Percentiles rank a stretch among this genome's conserved stretches.
These are phyloP conservation scores for Calonectria hawksworthii DNA, from an alignment of 2,329 filamentous ascomycete species.

Conservation along the genomic window DNA sequence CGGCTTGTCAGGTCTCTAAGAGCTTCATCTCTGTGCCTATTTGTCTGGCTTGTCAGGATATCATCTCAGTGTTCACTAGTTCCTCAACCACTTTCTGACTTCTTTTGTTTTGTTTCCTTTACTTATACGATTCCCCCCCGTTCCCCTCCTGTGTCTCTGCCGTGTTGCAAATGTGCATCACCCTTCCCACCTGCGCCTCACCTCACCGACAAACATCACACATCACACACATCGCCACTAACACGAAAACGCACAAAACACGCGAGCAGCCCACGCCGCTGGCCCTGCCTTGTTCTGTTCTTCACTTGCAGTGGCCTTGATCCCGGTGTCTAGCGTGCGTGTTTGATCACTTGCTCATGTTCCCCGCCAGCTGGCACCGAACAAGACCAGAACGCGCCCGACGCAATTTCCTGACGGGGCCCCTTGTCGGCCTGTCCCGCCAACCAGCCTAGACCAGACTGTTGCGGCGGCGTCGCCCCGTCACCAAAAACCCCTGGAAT, in stretches of 20 bases:
- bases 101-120: neutral
- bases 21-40: constrained; percentile 8
- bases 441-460: constrained; percentile 32
- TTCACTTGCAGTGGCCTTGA: neutral
- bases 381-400: constrained; percentile 14
- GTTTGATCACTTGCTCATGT: neutral
- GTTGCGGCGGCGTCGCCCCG: constrained; percentile 39
- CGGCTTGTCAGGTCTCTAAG: constrained; percentile 10
- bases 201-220: neutral
- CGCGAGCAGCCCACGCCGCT: neutral
- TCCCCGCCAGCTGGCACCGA: constrained; percentile 8
- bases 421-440: constrained; percentile 26
- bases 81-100: neutral
- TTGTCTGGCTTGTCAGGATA: neutral
- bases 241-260: constrained; percentile 1
- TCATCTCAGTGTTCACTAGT: neutral
- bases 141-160: neutral
- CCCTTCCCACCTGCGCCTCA: neutral
- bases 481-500: constrained; percentile 42
- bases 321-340: neutral
- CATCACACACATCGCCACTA: neutral
- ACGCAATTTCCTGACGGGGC: constrained; percentile 28
- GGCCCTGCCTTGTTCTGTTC: neutral
- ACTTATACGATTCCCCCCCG: neutral
- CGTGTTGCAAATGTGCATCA: neutral